Base-by-base conservation (phyloP, 768 basidiomycete species). In the Cyclocybe aegerita region DNA sequence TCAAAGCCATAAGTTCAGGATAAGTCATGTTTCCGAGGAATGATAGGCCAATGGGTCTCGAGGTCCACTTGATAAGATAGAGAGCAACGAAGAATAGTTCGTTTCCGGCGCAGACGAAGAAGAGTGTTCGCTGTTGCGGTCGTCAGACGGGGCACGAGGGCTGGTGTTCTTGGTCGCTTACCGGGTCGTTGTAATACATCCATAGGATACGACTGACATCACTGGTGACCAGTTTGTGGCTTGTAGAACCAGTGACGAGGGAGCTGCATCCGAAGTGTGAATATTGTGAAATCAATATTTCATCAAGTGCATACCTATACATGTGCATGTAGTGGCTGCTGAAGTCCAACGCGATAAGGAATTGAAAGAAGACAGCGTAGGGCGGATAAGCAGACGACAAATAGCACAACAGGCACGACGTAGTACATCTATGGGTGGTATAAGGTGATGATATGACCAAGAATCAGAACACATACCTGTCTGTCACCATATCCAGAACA, bases 281-380 rank as follows among this genome's bases (percentile, higher is more conserved):
- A 55, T 36, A 33, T 9, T 23, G 34, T 9, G 30, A 17, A 35
- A 12, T 38, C 10, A 38, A 10, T 40, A 49, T 46, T 47, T 37
- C 43, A 48, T 9, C 34, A 39, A 45, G 12, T 14, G 52, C 58
- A 46, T 60, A 95, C 96, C 96, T 97, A 69, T 98, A 97, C 97
- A 98, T 99, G 69, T 98, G 97, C 84, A 98, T 98, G 71, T 98
- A 98, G 70, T 98, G 97, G 59, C 93, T 96, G 60, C 90, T 88
- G 67, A 99, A 99, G 68, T 99, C 97, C 50, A 99, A 82, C 0
- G 95, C 84, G 70, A 99, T 99, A 54, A 99, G 82, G 72, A 91
- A 88, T 70, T 97, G 93, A 76, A 99, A 98, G 43, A 85, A 61
- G 32, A 96, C 72, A 3, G 95, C 90, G 55, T 76, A 91, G n/a